These are phyloP conservation scores for Trichoderma koningiopsis DNA, from an alignment of 2,329 filamentous ascomycete species.

Conservation along the genomic window DNA sequence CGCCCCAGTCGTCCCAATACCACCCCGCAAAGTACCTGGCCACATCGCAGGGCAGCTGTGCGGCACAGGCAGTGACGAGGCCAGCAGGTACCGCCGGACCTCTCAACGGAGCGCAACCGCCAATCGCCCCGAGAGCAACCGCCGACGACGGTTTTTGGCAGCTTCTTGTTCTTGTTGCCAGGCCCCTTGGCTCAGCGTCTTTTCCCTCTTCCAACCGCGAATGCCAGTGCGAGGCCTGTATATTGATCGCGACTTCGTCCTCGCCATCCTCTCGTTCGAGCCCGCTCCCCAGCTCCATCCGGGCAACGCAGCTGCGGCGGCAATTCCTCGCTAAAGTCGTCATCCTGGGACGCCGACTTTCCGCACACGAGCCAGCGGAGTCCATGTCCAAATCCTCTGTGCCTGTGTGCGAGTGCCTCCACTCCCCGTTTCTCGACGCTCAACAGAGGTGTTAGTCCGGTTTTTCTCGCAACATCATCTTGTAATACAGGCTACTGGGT, in stretches of 20 bases:
- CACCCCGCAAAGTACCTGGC: not conserved
- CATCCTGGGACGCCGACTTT: conserved; percentile 14
- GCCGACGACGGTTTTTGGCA: conserved; percentile 7
- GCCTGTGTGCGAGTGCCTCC: conserved; percentile 14
- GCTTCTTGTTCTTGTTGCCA: conserved; percentile 35
- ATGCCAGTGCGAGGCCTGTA: conserved; percentile 39
- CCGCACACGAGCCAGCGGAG: conserved; percentile 21
- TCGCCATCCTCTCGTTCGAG: conserved; percentile 23
- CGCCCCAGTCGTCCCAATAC: not conserved
- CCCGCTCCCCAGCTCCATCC: conserved; percentile 26
- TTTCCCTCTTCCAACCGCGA: conserved; percentile 32
- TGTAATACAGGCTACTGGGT: conserved; percentile 42
- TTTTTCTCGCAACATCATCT: conserved; percentile 34
- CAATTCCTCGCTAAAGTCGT: conserved; percentile 19
- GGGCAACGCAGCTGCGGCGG: conserved; percentile 7
- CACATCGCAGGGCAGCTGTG: not conserved
- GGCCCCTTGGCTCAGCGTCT: conserved; percentile 29
- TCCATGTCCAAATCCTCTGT: conserved; percentile 16
- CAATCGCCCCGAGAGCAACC: conserved; percentile 3
- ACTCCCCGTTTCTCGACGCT: conserved; percentile 22
- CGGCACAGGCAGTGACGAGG: not conserved
- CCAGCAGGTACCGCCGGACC: not conserved
- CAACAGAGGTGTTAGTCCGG: conserved; percentile 24
- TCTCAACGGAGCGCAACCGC: conserved; percentile 7
- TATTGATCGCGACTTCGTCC: conserved; percentile 39